phyloP scores from a whole-genome alignment of 2,329 filamentous ascomycete species.

The Cladophialophora yegresii region DNA sequence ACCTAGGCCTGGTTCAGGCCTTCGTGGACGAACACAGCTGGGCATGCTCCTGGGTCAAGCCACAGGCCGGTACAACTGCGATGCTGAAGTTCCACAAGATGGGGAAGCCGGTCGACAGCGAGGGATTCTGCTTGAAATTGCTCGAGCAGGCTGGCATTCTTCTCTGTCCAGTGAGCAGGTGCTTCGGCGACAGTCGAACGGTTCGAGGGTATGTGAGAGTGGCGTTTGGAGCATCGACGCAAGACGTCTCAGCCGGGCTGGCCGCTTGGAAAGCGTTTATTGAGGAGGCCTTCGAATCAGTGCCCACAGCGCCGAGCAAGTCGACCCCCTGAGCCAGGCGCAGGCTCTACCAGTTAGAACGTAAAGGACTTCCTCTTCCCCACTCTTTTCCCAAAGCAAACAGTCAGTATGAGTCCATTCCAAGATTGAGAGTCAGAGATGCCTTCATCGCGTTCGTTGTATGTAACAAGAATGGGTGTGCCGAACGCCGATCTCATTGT shows the following conservation, averaged over 20 bases:
- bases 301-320: conserved; percentile 40
- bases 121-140: conserved; percentile 69
- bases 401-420: conserved; percentile 44
- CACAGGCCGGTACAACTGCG: conserved; percentile 76
- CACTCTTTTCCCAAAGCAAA: conserved; percentile 47
- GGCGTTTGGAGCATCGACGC: conserved; percentile 72
- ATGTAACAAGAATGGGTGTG: conserved; percentile 95
- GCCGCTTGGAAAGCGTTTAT: conserved; percentile 58
- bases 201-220: conserved; percentile 76
- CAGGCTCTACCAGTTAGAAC: background rate
- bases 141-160: conserved; percentile 70
- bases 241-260: conserved; percentile 67
- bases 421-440: conserved; percentile 66
- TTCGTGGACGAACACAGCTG: conserved; percentile 67
- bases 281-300: conserved; percentile 57
- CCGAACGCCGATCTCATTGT: conserved; percentile 95
- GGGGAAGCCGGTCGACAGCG: conserved; percentile 67
- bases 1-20: conserved; percentile 64
- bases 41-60: conserved; percentile 70
- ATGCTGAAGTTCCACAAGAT: conserved; percentile 69
- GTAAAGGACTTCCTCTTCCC: conserved; percentile 47
- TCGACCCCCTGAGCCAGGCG: background rate
- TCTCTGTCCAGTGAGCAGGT: conserved; percentile 70
- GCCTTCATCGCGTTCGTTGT: conserved; percentile 92
- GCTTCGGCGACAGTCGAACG: conserved; percentile 67